A percentile compares a stretch with the other conserved stretches of the same genome.
Conservation (phyloP, 495 filamentous ascomycete genomes). For the Lichenothelia convexa region DNA sequence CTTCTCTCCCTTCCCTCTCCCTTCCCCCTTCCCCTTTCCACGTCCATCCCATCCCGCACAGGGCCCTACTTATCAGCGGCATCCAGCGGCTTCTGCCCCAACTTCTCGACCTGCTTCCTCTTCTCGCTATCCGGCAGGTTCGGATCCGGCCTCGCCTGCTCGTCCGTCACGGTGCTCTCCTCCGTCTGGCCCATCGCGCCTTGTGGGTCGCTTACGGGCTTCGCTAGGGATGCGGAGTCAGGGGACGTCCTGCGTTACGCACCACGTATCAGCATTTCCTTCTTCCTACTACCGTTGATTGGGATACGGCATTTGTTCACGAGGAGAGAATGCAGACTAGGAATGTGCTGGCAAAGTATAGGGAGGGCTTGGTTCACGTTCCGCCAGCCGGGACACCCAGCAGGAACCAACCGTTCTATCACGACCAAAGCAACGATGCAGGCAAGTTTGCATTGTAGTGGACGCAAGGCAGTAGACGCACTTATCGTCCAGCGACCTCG, state of each 20-base stretch:
- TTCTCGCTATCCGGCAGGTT: not conserved
- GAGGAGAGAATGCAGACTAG: not conserved
- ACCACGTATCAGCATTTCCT: not conserved
- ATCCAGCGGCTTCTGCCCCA: constrained; percentile 1
- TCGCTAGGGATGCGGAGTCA: not conserved
- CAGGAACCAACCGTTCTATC: too few relatives aligned
- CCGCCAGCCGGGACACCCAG: too few relatives aligned
- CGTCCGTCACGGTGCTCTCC: not conserved
- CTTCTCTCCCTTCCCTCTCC: not conserved
- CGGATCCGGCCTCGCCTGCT: not conserved
- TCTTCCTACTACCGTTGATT: not conserved
- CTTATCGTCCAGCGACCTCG: too few relatives aligned
- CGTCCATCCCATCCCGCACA: not conserved
- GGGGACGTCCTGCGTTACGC: not conserved
- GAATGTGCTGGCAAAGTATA: not conserved
- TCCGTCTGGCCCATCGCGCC: not conserved
- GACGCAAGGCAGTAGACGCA: not conserved
- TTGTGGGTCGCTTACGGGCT: not conserved
- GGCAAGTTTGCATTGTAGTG: not conserved
- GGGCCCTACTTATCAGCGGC: constrained; percentile 1
- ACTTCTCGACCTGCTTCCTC: not conserved
- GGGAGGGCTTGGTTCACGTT: too few relatives aligned
- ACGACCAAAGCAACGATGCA: too few relatives aligned
- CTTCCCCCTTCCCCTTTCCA: not conserved
- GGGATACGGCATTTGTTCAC: not conserved